Percentiles rank a stretch among this genome's conserved stretches.
Conservation (phyloP, 2,329 filamentous ascomycete genomes). For the Dendryphion nanum region DNA sequence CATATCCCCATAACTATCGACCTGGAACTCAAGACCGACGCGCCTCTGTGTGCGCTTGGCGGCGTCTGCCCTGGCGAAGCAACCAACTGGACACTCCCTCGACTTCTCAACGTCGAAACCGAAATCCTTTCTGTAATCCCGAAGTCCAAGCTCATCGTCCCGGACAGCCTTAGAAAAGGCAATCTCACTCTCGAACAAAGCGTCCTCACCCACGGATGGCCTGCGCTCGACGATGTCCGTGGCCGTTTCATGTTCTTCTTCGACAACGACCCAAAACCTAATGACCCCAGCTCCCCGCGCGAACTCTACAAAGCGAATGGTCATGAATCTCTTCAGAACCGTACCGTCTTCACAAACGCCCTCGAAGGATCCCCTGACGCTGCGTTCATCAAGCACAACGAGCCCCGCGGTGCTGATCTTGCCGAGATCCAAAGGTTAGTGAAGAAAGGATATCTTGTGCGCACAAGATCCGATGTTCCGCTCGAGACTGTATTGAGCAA, state of each 20-base stretch:
- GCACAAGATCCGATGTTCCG: conserved; percentile 49
- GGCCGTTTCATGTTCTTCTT: conserved; percentile 53
- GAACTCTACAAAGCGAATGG: conserved; percentile 39
- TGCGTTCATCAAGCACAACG: conserved; percentile 53
- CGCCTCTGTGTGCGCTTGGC: conserved; percentile 29
- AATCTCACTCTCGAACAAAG: conserved; percentile 48
- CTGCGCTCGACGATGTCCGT: conserved; percentile 44
- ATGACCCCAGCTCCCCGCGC: conserved; percentile 28
- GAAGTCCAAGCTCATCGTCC: conserved; percentile 43
- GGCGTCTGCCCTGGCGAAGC: conserved; percentile 41
- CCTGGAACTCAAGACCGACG: conserved; percentile 50
- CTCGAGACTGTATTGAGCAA: conserved; percentile 43
- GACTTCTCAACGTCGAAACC: conserved; percentile 45
- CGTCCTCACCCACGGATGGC: conserved; percentile 50
- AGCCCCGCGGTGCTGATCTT: conserved; percentile 37
- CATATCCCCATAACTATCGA: conserved; percentile 52
- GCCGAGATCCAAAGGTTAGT: conserved; percentile 47
- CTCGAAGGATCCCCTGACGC: conserved; percentile 46
- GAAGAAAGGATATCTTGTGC: conserved; percentile 49
- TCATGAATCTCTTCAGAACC: conserved; percentile 42
- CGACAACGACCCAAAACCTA: conserved; percentile 47
- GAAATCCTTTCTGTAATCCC: conserved; percentile 49
- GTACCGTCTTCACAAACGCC: conserved; percentile 51
- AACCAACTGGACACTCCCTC: conserved; percentile 45
- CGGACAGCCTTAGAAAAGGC: conserved; percentile 46